phyloP scores from a whole-genome alignment of 2,329 filamentous ascomycete species.

The Cladophialophora psammophila region DNA sequence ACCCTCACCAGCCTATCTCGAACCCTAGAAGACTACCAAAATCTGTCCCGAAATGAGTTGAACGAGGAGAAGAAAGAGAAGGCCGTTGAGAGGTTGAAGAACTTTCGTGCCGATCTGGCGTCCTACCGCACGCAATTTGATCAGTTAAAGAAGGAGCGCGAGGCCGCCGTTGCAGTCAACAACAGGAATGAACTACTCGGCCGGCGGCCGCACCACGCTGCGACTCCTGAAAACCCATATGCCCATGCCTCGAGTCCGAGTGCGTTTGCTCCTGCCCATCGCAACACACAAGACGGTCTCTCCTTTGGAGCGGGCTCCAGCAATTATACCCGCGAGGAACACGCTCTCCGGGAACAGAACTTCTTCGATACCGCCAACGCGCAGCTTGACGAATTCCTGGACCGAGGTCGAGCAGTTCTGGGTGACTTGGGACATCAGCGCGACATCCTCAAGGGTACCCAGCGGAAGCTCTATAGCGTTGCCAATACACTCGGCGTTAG shows the following conservation, averaged over 20 bases:
- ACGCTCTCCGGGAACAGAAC: constrained; percentile 86
- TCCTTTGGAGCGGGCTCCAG: constrained; percentile 55
- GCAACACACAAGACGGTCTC: constrained; percentile 47
- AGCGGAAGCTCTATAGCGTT: constrained; percentile 87
- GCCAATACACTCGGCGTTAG: constrained; percentile 93
- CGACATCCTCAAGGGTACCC: constrained; percentile 94
- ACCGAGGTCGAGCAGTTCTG: constrained; percentile 86
- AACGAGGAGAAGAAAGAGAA: constrained; percentile 92
- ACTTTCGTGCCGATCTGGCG: constrained; percentile 80
- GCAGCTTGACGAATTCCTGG: constrained; percentile 92
- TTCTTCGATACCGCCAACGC: constrained; percentile 84
- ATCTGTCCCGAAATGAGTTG: constrained; percentile 84
- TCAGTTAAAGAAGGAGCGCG: constrained; percentile 75
- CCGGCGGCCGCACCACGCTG: constrained; percentile 76
- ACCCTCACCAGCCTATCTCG: constrained; percentile 83
- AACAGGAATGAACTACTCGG: constrained; percentile 85
- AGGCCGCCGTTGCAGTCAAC: constrained; percentile 72
- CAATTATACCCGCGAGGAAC: constrained; percentile 75
- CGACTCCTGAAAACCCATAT: constrained; percentile 95
- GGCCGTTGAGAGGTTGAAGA: constrained; percentile 82
- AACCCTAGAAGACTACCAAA: constrained; percentile 90
- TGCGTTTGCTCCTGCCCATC: constrained; percentile 49
- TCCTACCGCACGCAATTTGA: constrained; percentile 83
- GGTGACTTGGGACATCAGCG: constrained; percentile 87
- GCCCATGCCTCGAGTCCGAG: constrained; percentile 64